Base-by-base conservation (phyloP, 2,329 filamentous ascomycete species). In the Fusarium brachygibbosum region DNA sequence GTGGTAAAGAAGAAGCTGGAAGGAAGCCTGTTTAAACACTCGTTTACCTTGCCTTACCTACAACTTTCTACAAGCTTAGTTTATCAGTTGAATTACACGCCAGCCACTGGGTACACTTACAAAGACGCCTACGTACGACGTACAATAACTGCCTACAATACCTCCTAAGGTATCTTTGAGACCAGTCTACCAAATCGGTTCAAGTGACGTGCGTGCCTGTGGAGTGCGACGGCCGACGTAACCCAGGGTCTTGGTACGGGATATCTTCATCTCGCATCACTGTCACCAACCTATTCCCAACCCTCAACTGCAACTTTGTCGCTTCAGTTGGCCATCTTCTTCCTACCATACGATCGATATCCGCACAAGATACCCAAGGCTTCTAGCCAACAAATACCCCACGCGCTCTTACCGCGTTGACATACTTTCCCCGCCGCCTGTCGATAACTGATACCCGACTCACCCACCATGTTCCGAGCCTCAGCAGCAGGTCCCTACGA, bases 401-500 rank as follows among this genome's bases (percentile, higher is more conserved):
- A 21, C 54, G 31, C 32, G 46, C 40, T 41, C 50, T 31, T 49
- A 46, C 37, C 61, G 40, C 44, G 25, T 32, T 45, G n/a, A 63
- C 40, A 49, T 42, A 16, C 34, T 37, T 58, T 46, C 59, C 60
- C 52, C 54, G 52, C 59, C 48, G 34, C 56, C 52, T 50, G 42
- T 56, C 58, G 23, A 62, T 55, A 68, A 45, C 44, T 63, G 46
- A 45, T 63, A 56, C 50, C 52, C 42, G 53, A 57, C 54, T 55
- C 48, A 49, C 51, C 68, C 78, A 81, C 77, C 79, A 88, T 89
- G 85, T 88, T 88, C 74, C 83, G 86, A 79, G 85, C 86, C 74
- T 85, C 86, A 77, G 84, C 86, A 73, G 80, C 81, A 66, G 84
- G 85, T 75, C 86, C 86, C 54, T 89, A 86, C 77, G 87, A 88